Conservation (phyloP, 257 asterid genomes). For the Nicotiana attenuata region DNA sequence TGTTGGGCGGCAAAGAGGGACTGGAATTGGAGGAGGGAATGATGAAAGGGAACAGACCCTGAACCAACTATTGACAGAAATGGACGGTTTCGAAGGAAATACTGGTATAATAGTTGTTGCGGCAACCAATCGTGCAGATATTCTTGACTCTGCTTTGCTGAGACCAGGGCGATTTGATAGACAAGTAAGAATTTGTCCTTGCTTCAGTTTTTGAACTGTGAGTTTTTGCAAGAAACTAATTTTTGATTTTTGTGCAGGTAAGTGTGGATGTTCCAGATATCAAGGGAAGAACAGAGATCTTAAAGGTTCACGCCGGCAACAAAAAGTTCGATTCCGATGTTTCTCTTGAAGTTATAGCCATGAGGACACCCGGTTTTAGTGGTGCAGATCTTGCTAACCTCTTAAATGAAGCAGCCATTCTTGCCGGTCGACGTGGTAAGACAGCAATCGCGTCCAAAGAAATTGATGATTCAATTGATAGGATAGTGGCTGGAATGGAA, state of each 20-base stretch:
- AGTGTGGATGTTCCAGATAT: conserved; percentile 90
- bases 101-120: conserved; percentile 96
- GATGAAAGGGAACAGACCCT: conserved; percentile 97
- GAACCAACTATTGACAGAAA: conserved; percentile 92
- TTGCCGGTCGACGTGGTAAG: conserved; percentile 93
- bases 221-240: neutral
- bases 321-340: conserved; percentile 80
- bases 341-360: conserved; percentile 91
- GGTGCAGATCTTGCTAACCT: conserved; percentile 99
- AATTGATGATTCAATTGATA: conserved; percentile 91
- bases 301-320: conserved; percentile 86
- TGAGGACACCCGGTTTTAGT: conserved; percentile 99
- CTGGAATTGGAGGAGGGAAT: conserved; percentile 98
- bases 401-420: conserved; percentile 90
- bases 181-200: conserved; percentile 51
- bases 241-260: conserved; percentile 48
- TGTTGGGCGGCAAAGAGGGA: conserved; percentile 98
- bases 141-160: conserved; percentile 91
- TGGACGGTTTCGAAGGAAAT: conserved; percentile 98
- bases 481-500: conserved; percentile 99
- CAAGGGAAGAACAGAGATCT: conserved; percentile 94
- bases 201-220: neutral
- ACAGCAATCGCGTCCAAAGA: conserved; percentile 81
- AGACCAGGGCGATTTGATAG: conserved; percentile 98
- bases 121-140: conserved; percentile 96